phyloP scores from a whole-genome alignment of 2,329 filamentous ascomycete species.

The Coniochaeta ligniaria region DNA sequence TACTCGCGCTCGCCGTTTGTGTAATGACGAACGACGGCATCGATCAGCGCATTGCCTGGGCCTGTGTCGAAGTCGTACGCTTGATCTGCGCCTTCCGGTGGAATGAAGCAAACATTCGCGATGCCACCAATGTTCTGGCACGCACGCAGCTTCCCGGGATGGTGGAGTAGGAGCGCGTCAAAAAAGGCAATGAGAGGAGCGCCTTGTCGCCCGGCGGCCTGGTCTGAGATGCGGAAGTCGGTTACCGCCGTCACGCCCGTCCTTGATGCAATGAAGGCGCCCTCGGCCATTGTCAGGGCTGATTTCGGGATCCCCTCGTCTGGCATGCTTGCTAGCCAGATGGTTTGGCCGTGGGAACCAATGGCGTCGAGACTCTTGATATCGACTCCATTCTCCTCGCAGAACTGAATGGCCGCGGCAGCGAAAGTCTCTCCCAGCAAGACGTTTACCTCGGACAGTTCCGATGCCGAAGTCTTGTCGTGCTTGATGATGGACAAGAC shows the following conservation, averaged over 20 bases:
- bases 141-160: conserved; percentile 47
- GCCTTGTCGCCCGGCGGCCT: conserved; percentile 45
- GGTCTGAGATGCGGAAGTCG: conserved; percentile 50
- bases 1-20: conserved; percentile 36
- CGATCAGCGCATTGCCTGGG: conserved; percentile 49
- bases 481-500: conserved; percentile 51
- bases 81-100: conserved; percentile 30
- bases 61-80: conserved; percentile 48
- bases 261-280: conserved; percentile 42
- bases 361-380: conserved; percentile 42
- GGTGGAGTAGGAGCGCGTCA: conserved; percentile 46
- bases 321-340: conserved; percentile 49
- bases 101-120: conserved; percentile 54
- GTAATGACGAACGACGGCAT: conserved; percentile 47
- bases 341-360: conserved; percentile 52
- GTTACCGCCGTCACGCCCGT: conserved; percentile 53
- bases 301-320: conserved; percentile 35
- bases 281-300: conserved; percentile 50
- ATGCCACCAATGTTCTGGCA: conserved; percentile 58
- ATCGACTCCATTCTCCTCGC: conserved; percentile 31
- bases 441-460: conserved; percentile 49
- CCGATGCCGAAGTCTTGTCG: conserved; percentile 43
- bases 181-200: conserved; percentile 54
- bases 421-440: conserved; percentile 51
- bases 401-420: conserved; percentile 41